Evolutionary conservation across 2,329 filamentous ascomycete species (phyloP).

Genomic region (Fusarium liriodendri): DNA sequence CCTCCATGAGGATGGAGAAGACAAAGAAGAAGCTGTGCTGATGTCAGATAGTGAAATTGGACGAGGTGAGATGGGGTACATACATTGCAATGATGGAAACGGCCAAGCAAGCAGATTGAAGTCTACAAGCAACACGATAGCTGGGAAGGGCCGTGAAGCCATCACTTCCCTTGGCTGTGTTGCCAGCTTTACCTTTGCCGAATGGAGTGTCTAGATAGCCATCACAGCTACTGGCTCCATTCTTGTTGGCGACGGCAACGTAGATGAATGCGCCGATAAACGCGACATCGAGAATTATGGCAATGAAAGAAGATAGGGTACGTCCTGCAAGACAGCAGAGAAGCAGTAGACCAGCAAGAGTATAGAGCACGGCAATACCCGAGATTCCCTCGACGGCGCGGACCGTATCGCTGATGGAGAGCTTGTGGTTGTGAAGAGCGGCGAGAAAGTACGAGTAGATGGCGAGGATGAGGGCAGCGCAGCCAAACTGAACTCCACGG

Average conservation of each 20-base stretch:
- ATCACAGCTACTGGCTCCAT: slow-evolving; percentile 74
- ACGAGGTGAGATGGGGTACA: slow-evolving; percentile 36
- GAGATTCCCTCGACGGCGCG: slow-evolving; percentile 83
- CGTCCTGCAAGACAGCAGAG: slow-evolving; percentile 85
- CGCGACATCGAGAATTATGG: slow-evolving; percentile 79
- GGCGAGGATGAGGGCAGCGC: slow-evolving; percentile 77
- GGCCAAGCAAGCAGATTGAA: slow-evolving; percentile 82
- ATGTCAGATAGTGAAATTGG: neutral
- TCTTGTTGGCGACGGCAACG: slow-evolving; percentile 78
- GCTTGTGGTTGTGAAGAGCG: slow-evolving; percentile 72
- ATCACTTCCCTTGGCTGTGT: slow-evolving; percentile 59
- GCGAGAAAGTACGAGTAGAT: slow-evolving; percentile 89
- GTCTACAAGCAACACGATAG: slow-evolving; percentile 70
- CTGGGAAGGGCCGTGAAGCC: slow-evolving; percentile 62
- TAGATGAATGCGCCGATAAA: slow-evolving; percentile 86
- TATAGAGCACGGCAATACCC: slow-evolving; percentile 80
- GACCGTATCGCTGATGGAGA: slow-evolving; percentile 71
- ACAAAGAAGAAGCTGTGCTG: slow-evolving; percentile 76
- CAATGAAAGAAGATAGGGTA: slow-evolving; percentile 77
- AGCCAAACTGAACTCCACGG: slow-evolving; percentile 79
- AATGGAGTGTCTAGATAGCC: slow-evolving; percentile 73
- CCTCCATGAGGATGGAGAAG: slow-evolving; percentile 75
- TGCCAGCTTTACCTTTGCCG: slow-evolving; percentile 69
- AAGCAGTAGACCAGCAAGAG: slow-evolving; percentile 75
- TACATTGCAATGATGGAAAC: slow-evolving; percentile 83